phyloP scores from a whole-genome alignment of 371 early-diverging fungal genomes.

The Actinomortierella ambigua region DNA sequence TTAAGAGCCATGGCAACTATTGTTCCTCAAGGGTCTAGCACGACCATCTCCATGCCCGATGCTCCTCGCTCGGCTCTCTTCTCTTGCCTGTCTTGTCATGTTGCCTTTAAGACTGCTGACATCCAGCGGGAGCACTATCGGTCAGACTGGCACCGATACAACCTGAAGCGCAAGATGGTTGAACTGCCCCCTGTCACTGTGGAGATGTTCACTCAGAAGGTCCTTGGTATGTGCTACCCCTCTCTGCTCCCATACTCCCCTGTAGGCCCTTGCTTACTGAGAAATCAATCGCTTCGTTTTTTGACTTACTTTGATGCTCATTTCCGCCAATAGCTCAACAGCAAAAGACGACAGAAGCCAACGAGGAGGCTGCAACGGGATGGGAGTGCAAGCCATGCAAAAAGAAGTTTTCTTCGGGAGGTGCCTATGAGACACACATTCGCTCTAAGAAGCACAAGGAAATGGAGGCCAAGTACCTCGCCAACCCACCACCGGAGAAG shows the following conservation, averaged over 20 bases:
- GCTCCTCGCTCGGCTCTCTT: slow-evolving; percentile 50
- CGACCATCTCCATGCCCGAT: slow-evolving; percentile 36
- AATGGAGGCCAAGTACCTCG: slow-evolving; percentile 52
- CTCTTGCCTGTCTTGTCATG: slow-evolving; percentile 87
- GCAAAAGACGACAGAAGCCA: slow-evolving; percentile 41
- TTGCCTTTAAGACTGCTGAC: slow-evolving; percentile 82
- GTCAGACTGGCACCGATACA: slow-evolving; percentile 98
- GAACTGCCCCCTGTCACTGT: slow-evolving; percentile 83
- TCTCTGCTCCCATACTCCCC: too few species aligned
- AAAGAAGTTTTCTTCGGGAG: slow-evolving; percentile 54
- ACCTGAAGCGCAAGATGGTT: slow-evolving; percentile 92
- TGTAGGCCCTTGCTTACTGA: neutral
- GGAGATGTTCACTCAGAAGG: slow-evolving; percentile 78
- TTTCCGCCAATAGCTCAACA: slow-evolving; percentile 47
- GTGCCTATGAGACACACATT: slow-evolving; percentile 88
- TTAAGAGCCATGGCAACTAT: neutral
- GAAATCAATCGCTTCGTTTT: slow-evolving; percentile 2
- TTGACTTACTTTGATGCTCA: neutral
- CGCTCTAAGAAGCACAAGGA: slow-evolving; percentile 94
- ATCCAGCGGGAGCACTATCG: slow-evolving; percentile 90
- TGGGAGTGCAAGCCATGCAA: slow-evolving; percentile 51
- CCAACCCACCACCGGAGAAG: slow-evolving; percentile 45
- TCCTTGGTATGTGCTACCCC: slow-evolving; percentile 55
- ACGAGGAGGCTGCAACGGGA: slow-evolving; percentile 20
- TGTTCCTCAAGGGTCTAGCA: slow-evolving; percentile 10